Evolutionary conservation across 352 stramenopile species (phyloP).

Genomic region (Pilasporangium apinafurcum): DNA sequence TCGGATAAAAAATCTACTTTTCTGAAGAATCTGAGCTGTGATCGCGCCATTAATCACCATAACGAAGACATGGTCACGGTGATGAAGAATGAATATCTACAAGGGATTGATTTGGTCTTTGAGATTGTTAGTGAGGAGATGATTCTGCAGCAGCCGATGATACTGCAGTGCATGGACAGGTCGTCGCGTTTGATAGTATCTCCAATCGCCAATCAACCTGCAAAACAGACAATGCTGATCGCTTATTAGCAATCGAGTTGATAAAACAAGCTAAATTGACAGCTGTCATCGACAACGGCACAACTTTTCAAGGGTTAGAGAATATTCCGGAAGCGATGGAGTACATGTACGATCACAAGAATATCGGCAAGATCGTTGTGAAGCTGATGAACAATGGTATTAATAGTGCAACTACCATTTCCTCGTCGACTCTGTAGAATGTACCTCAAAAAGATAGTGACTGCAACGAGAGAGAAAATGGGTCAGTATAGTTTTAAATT

Average conservation of each 20-base stretch:
- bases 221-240: not conserved
- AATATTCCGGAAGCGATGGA: conserved; percentile 55
- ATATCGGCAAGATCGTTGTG: conserved; percentile 80
- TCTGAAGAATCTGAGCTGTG: conserved; percentile 52
- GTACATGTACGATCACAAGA: conserved; percentile 72
- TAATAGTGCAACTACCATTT: too few species aligned
- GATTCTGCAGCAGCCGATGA: conserved; percentile 43
- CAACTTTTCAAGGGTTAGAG: conserved; percentile 51
- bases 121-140: conserved; percentile 56
- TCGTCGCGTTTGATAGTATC: conserved; percentile 57
- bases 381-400: too few species aligned
- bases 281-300: conserved; percentile 30
- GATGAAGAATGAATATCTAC: conserved; percentile 64
- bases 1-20: conserved; percentile 83
- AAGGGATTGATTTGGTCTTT: conserved; percentile 61
- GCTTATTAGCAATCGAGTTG: conserved; percentile 20
- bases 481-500: too few species aligned
- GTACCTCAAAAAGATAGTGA: too few species aligned
- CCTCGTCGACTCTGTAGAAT: too few species aligned
- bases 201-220: conserved; percentile 38
- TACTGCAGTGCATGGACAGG: conserved; percentile 41
- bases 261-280: conserved; percentile 22
- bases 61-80: conserved; percentile 50
- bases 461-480: too few species aligned
- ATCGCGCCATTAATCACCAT: conserved; percentile 87